Percentiles rank a stretch among this genome's conserved stretches.
Evolutionary conservation across 2,329 filamentous ascomycete species (phyloP).

Genomic region (Claviceps digitariae): DNA sequence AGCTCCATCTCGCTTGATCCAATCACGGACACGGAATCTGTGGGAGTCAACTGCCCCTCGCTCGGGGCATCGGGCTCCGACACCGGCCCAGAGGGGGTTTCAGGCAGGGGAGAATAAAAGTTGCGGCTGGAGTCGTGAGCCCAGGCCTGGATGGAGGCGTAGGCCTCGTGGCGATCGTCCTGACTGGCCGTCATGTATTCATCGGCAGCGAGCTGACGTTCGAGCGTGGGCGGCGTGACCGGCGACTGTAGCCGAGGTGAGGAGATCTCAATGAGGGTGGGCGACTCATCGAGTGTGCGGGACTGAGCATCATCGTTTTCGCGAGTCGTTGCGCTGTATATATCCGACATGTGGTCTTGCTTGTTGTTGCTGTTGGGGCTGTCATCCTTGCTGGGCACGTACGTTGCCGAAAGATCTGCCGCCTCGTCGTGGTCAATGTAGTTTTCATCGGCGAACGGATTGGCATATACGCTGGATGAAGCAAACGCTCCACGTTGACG

Average conservation of each 20-base stretch:
- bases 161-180: slow-evolving; percentile 33
- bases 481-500: slow-evolving; percentile 33
- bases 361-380: slow-evolving; percentile 11
- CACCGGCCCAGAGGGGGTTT: slow-evolving; percentile 31
- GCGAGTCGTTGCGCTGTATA: slow-evolving; percentile 44
- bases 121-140: slow-evolving; percentile 38
- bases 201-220: slow-evolving; percentile 23
- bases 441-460: slow-evolving; percentile 47
- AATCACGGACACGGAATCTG: slow-evolving; percentile 41
- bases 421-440: slow-evolving; percentile 36
- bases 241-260: slow-evolving; percentile 9
- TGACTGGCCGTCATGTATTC: slow-evolving; percentile 41
- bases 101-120: slow-evolving; percentile 49
- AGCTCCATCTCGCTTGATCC: slow-evolving; percentile 35
- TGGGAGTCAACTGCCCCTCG: slow-evolving; percentile 43
- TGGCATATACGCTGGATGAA: slow-evolving; percentile 31
- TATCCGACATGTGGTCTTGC: slow-evolving; percentile 37
- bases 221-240: slow-evolving; percentile 20
- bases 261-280: slow-evolving; percentile 21
- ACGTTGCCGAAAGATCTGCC: slow-evolving; percentile 23
- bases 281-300: slow-evolving; percentile 13
- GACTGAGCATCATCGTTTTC: slow-evolving; percentile 15
- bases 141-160: slow-evolving; percentile 52
- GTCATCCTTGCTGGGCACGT: slow-evolving; percentile 29
- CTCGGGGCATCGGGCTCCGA: slow-evolving; percentile 40